Evolutionary conservation across 306 rosid species (phyloP), one percentile per base, ranked within the genome.

Genomic region (Quercus wislizeni): DNA sequence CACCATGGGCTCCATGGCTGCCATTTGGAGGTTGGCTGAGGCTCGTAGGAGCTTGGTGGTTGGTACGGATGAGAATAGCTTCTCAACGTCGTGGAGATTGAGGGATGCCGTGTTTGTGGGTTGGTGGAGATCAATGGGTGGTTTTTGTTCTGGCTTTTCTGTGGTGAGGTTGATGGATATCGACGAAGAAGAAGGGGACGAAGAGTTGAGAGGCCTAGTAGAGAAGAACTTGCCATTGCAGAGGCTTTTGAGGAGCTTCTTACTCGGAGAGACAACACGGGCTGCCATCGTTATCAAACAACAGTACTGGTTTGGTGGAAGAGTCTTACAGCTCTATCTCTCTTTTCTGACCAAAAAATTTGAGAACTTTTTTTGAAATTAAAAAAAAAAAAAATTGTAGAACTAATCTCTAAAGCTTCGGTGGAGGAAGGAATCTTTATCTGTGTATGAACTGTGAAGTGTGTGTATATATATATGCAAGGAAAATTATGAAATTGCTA

Each of bases 1-100:
- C 8, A 93, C 99, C 85, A 90, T 17, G 1, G 99, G 92, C 58
- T 82, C 96, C 1, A 89, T 0, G 0, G 94, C 96, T 19, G 97
- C 91, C 54, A 83, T 86, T 6, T 91, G 97, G 71, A 95, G 98
- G 58, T 76, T 86, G 4, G 97, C 89, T 15, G 92, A 31, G 71
- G 98, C 79, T 20, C 89, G 86, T 58, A 93, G 75, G 13, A 95
- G 97, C 30, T 54, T 76, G 2, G 78, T 0, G 69, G 96, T 89
- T 0, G 94, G 49, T 2, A 95, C 78, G 59, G 76, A 51, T 0
- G 87, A 82, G 71, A 95, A 95, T 19, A 95, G 88, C 74, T 62
- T 84, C 56, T 86, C 69, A 0, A 55, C 76, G 85, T 93, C 89
- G 74, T 84, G 30, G 9, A 91, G 76, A 15, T 85, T 67, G 30